Evolutionary conservation across 129 eudicot genomes (phyloP), one percentile per base, ranked within the genome.

Genomic region (Kitagawia praeruptora): DNA sequence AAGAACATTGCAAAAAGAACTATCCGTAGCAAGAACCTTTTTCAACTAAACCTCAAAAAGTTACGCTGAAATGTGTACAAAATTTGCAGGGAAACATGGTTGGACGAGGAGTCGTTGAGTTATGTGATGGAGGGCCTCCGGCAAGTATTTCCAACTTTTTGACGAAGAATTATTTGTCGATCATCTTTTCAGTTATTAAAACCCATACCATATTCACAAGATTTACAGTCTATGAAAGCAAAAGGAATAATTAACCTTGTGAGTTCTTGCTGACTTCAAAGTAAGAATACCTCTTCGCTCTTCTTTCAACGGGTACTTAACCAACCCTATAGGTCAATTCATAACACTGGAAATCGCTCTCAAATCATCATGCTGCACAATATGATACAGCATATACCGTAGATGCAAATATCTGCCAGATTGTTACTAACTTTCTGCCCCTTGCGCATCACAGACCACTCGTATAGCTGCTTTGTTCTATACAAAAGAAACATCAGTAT

Each of bases 81-180:
- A 61, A n/a, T 72, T 78, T 75, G n/a, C 84, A 94, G 98, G 98
- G 98, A 27, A 94, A 90, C 81, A 14, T 91, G 90, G 89, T 94
- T 40, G 98, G 92, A 41, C 84, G 98, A 87, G 98, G 93, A 31
- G 87, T 94, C 75, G 71, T 92, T 25, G 97, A 94, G 84, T 84
- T 91, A 40, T 94, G 98, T 83, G 97, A 91, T 44, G 98, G 91
- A 78, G 97, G 91, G 11, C 97, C 98, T 78, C 97, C 93, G 0
- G 98, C 90, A 84, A 89, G 93, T 78, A 70, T 56, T 70, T 11
- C 2, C 38, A 66, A 66, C 18, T 66, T 66, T 58, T n/a, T 23
- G 12, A 58, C 2, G 4, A 58, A 58, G 28, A 58, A n/a, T 58
- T 58, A 8, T 7, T 58, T 12, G 28, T 8, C 23, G 66, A 56